Base-by-base conservation (phyloP, 805 yeast species). In the Monosporozyma aerobia region DNA sequence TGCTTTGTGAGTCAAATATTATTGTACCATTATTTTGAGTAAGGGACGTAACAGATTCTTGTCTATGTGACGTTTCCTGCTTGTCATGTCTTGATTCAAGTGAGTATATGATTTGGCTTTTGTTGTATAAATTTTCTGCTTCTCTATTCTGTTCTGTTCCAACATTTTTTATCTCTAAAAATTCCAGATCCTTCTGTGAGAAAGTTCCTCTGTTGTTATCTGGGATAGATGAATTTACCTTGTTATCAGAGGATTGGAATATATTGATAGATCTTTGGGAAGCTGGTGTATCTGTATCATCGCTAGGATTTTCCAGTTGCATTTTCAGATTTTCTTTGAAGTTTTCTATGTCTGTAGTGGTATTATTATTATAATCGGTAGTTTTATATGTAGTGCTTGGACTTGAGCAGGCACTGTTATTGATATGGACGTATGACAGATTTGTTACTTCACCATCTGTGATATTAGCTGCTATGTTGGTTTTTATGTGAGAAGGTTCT, bases 291-390 rank as follows among this genome's bases (percentile, higher is more conserved):
- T 55, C 53, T 43, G 45, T 25, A 5, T 23, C 45, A 23, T 23
- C 29, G 13, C 19, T 59, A 3, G 61, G 57, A 11, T 53, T 49
- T 10, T 54, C 51, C 25, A 59, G 30, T 19, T 54, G 57, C 14
- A 53, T 51, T 16, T 43, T 19, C 4, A 27, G 9, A 39, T 41
- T 48, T 9, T 32, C 43, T 10, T 39, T 44, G 2, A 45, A 29
- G 5, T 6, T 16, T 9, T 40, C 23, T 16, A 40, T 16, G 5
- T 40, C 44, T 14, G 11, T 13, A 25, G 23, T 25, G 23, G 27
- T 25, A 23, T 27, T 25, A 10, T 11, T 22, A 3, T 35, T 49
- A 45, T 11, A 22, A 47, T 46, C 35, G 10, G 35, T 32, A 8
- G 14, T 13, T 32, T 13, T 32, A 32, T 32, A 32, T 10, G 37